A percentile compares a stretch with the other conserved stretches of the same genome.
phyloP scores from a whole-genome alignment of 768 basidiomycete species.

The Gymnopilus dilepis region DNA sequence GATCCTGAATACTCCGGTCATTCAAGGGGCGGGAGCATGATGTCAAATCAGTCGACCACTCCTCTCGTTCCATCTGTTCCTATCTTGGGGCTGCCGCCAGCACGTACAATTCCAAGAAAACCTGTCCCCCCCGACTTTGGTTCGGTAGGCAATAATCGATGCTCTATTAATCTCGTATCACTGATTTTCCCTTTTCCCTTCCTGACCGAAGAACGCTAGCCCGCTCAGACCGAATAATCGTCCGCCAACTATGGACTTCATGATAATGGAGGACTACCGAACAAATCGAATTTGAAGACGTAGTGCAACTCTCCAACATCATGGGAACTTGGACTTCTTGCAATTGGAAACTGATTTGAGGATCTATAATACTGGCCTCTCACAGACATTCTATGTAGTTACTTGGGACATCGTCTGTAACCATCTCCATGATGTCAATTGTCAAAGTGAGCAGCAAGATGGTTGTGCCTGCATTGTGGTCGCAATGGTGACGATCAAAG shows the following conservation, averaged over 20 bases:
- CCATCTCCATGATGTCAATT: conserved; percentile 1
- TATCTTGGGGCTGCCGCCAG: conserved; percentile 20
- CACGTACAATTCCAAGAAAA: conserved; percentile 22
- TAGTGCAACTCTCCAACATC: no score
- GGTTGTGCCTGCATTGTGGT: neutral
- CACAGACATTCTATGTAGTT: neutral
- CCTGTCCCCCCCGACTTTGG: conserved; percentile 24
- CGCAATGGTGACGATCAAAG: conserved; percentile 25
- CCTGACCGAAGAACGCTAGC: conserved; percentile 21
- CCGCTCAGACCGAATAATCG: conserved; percentile 37
- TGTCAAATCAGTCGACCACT: conserved; percentile 30
- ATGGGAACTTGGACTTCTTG: no score
- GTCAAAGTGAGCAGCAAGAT: conserved; percentile 1
- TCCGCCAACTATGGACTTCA: conserved; percentile 35
- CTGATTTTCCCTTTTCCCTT: conserved; percentile 8
- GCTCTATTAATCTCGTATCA: neutral
- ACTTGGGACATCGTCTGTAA: neutral
- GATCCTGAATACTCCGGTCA: conserved; percentile 31
- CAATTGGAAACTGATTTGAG: no score
- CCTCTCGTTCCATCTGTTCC: conserved; percentile 34
- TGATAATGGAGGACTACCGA: conserved; percentile 19
- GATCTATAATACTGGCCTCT: no score
- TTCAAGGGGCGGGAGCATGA: conserved; percentile 26
- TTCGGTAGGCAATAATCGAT: conserved; percentile 14
- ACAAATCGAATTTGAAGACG: no score